Base-by-base conservation (phyloP, 768 basidiomycete species). In the Lepiota subincarnata region DNA sequence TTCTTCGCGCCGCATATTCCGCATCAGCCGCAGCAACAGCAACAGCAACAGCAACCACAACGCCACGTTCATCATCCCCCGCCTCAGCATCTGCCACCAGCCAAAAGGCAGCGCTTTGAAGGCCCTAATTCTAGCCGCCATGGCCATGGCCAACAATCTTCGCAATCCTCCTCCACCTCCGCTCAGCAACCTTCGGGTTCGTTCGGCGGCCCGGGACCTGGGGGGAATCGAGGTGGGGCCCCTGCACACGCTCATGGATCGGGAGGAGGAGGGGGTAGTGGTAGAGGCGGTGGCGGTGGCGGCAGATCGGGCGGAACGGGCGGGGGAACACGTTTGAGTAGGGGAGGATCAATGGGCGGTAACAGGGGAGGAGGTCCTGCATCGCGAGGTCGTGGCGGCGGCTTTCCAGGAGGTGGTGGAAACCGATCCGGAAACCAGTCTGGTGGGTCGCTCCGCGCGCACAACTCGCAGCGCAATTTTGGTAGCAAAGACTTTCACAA, bases 31-130 rank as follows among this genome's bases (percentile, higher is more conserved):
- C 73, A 69, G 6, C 73, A 72, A 22, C 71, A 75, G n/a, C 73
- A 67, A 54, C 73, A 68, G 3, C 72, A 72, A 31, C 70, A 66
- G 16, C 72, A 71, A 34, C 77, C 70, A 26, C 76, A 73, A 22
- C 80, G 75, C 28, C 80, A 79, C 46, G 57, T 76, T 48, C 73
- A 85, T 58, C 87, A 90, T 58, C 72, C 81, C 0, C 81, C 86
- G 8, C 85, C 86, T 34, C 88, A 89, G 60, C 87, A 91, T 63
- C 74, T 86, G n/a, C 94, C 94, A 7, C 93, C 94, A 2, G 92
- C 92, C 1, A 97, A 97, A 68, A 77, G 94, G 49, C 92, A 86
- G 60, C 81, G 92, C 39, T 94, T 94, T 63, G 94, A 96, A 65
- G 86, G 84, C 4, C 88, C 89, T 1, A 80, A 72, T 57, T 72